Base-by-base conservation (phyloP, 768 basidiomycete species). In the Dentipellis fragilis region DNA sequence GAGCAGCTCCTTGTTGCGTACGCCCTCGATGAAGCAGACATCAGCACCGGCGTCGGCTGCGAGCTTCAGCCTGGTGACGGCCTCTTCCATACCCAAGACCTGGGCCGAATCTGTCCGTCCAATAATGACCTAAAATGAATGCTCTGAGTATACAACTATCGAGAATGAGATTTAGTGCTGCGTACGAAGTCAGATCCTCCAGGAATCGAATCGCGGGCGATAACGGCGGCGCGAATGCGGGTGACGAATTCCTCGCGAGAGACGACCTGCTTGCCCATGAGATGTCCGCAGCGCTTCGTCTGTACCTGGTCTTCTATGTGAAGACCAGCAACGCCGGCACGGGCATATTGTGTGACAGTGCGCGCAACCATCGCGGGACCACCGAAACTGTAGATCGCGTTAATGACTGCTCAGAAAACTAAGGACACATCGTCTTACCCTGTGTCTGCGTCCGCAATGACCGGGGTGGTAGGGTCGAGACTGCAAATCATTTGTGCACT, bases 241-340 rank as follows among this genome's bases (percentile, higher is more conserved):
- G 80, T 84, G 29, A 87, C 51, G 59, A 85, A 85, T 64, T 86
- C 87, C 63, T 89, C 86, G 1, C 85, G 78, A 6, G 85, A 86
- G 37, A 89, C 86, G 45, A 89, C 85, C 65, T 88, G 85, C 68
- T 90, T 90, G 49, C 88, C 87, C 65, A 87, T 75, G 46, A 89
- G 70, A 65, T 89, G 88, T 1, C 88, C 87, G 57, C 87, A 89
- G 54, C 87, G 80, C 67, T 89, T 89, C 1, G 85, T 88, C 66
- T 88, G 87, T 1, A 88, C 85, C 69, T 89, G 87, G 63, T 88
- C 87, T 67, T 89, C 87, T 39, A 89, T 88, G 66, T 89, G 87
- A 63, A 87, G 74, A 3, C 73, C 87, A 16, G 87, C 87, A 19
- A 88, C 80, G 29, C 87, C 87, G 12, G 84, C 79, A 48, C 77